Percentiles rank a stretch among this genome's conserved stretches.
Conservation (phyloP, 129 eudicot species). For the Lactuca sativa region DNA sequence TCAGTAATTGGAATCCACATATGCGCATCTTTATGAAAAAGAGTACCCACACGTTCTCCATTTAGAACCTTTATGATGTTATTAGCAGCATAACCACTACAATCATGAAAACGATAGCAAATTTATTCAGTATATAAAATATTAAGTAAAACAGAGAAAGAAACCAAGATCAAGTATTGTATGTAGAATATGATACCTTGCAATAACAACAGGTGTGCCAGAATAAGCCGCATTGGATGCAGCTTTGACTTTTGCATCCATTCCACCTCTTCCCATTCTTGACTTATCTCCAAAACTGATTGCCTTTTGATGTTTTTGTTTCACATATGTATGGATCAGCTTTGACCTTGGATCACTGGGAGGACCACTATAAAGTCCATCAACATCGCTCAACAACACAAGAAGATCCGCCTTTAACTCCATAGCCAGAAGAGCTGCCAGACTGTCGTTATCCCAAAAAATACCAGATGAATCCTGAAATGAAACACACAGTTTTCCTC, state of each 20-base stretch:
- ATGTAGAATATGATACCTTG: slow-evolving; percentile 50
- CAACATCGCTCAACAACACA: slow-evolving; percentile 88
- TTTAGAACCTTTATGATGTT: slow-evolving; percentile 70
- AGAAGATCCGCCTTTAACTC: slow-evolving; percentile 89
- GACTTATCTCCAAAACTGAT: slow-evolving; percentile 95
- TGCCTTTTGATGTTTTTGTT: slow-evolving; percentile 62
- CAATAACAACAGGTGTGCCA: slow-evolving; percentile 82
- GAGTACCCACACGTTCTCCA: slow-evolving; percentile 80
- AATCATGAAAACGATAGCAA: slow-evolving; percentile 13
- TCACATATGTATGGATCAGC: slow-evolving; percentile 76
- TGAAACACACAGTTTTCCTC: slow-evolving; percentile 33
- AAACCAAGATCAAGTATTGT: slow-evolving; percentile 7
- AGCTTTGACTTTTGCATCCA: slow-evolving; percentile 95
- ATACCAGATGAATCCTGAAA: slow-evolving; percentile 88
- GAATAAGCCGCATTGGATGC: slow-evolving; percentile 73
- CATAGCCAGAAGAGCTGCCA: slow-evolving; percentile 82
- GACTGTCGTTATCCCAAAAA: slow-evolving; percentile 96
- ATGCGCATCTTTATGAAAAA: slow-evolving; percentile 81
- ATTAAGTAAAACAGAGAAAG: neutral
- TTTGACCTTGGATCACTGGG: slow-evolving; percentile 87
- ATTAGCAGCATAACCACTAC: slow-evolving; percentile 65
- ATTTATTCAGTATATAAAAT: slow-evolving; percentile 11
- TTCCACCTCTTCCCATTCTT: slow-evolving; percentile 94
- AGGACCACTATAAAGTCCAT: slow-evolving; percentile 90
- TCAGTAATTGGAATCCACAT: slow-evolving; percentile 53